phyloP scores from a whole-genome alignment of 148 eudicot genomes.

The Chenopodium formosanum region DNA sequence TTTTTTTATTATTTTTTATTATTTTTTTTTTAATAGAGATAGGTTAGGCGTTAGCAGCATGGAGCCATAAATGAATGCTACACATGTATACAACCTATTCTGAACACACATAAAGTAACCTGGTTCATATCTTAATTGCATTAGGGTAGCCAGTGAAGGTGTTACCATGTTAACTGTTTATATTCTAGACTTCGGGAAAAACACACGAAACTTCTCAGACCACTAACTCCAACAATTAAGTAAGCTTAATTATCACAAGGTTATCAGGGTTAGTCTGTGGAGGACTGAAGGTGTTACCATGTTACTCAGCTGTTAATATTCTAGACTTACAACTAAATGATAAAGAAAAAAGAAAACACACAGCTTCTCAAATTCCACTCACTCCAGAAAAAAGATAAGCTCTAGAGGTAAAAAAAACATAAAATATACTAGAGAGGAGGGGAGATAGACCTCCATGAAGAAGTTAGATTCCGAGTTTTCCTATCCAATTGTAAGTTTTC shows the following conservation, averaged over 20 bases:
- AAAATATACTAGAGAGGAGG: slow-evolving; percentile 5
- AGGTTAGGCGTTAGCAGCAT: not conserved
- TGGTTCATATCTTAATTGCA: too few species aligned
- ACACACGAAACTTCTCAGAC: too few species aligned
- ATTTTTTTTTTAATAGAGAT: not conserved
- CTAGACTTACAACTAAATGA: not conserved
- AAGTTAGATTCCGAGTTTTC: slow-evolving; percentile 80
- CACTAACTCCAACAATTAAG: too few species aligned
- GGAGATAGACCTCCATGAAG: slow-evolving; percentile 79
- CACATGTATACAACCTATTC: not conserved
- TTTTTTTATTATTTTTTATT: too few species aligned
- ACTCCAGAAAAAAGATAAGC: not conserved
- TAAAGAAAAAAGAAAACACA: not conserved
- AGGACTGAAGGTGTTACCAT: not conserved
- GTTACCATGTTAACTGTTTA: too few species aligned
- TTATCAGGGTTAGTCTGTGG: not conserved
- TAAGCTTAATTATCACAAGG: not conserved
- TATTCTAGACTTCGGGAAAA: too few species aligned
- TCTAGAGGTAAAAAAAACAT: not conserved
- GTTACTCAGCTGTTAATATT: not conserved
- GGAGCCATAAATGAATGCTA: not conserved
- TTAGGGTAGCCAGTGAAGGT: too few species aligned
- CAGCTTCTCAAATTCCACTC: not conserved
- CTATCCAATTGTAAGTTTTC: slow-evolving; percentile 94
- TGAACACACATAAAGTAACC: not conserved